phyloP scores from a whole-genome alignment of 2,329 filamentous ascomycete species.

The Penicillium brasilianum region DNA sequence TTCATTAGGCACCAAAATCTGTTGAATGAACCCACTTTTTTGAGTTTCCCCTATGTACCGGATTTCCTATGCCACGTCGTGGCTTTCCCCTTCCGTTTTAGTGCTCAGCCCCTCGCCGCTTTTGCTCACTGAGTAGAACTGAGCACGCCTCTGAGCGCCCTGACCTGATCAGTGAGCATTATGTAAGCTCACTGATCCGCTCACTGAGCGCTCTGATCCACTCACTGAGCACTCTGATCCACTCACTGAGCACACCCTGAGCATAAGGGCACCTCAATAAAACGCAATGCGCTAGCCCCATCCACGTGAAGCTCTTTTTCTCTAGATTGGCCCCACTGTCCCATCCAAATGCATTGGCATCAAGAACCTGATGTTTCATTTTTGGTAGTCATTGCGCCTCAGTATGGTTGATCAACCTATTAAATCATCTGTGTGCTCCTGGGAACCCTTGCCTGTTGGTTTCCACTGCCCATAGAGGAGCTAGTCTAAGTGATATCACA shows the following conservation, averaged over 20 bases:
- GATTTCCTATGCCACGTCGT: not conserved
- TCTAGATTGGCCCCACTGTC: conserved; percentile 2
- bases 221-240: not conserved
- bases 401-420: not conserved
- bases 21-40: too few relatives aligned
- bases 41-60: not conserved
- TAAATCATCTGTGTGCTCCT: conserved; percentile 3
- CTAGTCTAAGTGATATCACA: not conserved
- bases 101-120: conserved; percentile 15
- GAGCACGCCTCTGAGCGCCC: conserved; percentile 14
- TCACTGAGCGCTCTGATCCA: not conserved
- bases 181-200: not conserved
- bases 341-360: conserved; percentile 1
- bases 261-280: not conserved
- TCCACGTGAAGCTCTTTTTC: not conserved
- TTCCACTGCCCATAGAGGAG: not conserved
- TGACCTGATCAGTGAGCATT: not conserved
- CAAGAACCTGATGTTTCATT: not conserved
- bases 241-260: not conserved
- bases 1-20: too few relatives aligned
- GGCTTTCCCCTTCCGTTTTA: conserved; percentile 6
- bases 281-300: not conserved
- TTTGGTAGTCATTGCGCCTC: conserved; percentile 1
- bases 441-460: not conserved
- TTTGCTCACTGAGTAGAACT: conserved; percentile 20